These are phyloP conservation scores for Coleophoma crateriformis DNA, from an alignment of 2,329 filamentous ascomycete species.

Conservation along the genomic window DNA sequence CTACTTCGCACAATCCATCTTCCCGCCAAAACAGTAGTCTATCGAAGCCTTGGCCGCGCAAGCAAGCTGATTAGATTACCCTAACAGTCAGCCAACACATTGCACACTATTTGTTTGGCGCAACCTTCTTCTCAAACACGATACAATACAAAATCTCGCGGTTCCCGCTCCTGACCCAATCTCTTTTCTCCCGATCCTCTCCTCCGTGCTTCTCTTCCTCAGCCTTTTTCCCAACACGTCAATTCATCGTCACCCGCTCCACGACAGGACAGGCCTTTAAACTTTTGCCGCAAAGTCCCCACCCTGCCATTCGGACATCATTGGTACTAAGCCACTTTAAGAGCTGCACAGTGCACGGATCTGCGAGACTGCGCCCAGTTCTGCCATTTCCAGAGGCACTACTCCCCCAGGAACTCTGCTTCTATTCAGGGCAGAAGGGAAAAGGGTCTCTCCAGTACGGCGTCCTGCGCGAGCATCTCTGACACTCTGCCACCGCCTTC, in stretches of 20 bases:
- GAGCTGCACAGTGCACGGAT: conserved; percentile 10
- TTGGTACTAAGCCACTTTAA: conserved; percentile 5
- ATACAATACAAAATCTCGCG: background rate
- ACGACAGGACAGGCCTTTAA: background rate
- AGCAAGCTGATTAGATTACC: no score
- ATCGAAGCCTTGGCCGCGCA: no score
- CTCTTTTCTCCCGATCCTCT: no score
- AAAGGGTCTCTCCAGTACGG: conserved; percentile 2
- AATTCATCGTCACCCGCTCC: background rate
- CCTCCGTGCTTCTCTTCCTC: no score
- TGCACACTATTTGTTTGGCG: background rate
- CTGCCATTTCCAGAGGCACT: conserved; percentile 4
- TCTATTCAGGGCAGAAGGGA: conserved; percentile 7
- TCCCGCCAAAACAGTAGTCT: no score
- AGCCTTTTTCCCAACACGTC: no score
- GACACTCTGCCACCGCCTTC: background rate
- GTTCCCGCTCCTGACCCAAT: no score
- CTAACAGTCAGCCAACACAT: background rate
- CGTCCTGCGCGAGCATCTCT: background rate
- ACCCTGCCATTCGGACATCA: background rate
- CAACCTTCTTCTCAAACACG: background rate
- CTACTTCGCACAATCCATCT: no score
- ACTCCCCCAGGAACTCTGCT: conserved; percentile 5
- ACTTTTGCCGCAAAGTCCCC: background rate
- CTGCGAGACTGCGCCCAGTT: conserved; percentile 14